A percentile compares a stretch with the other conserved stretches of the same genome.
These are phyloP conservation scores for Inga oerstediana DNA, from an alignment of 306 rosid genomes.

Conservation along the genomic window DNA sequence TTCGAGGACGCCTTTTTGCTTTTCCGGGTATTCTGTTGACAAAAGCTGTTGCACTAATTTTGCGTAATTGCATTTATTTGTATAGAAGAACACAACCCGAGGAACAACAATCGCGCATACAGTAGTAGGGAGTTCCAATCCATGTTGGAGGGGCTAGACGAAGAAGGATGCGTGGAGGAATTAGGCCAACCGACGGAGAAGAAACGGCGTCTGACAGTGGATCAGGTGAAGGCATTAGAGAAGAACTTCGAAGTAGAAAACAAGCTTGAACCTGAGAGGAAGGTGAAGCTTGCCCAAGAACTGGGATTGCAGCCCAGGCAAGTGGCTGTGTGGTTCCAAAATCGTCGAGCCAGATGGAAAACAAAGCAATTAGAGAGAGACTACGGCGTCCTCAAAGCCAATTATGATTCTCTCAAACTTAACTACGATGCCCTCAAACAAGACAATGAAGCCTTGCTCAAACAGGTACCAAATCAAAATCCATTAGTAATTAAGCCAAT, in stretches of 20 bases:
- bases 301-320: slow-evolving; percentile 93
- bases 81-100: slow-evolving; percentile 64
- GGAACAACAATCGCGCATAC: slow-evolving; percentile 65
- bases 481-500: not conserved
- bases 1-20: not conserved
- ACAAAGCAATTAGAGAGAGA: slow-evolving; percentile 95
- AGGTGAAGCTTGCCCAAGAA: slow-evolving; percentile 86
- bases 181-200: slow-evolving; percentile 71
- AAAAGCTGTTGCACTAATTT: slow-evolving; percentile 27
- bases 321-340: slow-evolving; percentile 98
- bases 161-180: slow-evolving; percentile 80
- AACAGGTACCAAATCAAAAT: slow-evolving; percentile 51
- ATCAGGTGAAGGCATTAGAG: slow-evolving; percentile 94
- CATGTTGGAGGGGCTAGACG: slow-evolving; percentile 81
- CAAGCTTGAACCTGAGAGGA: slow-evolving; percentile 95
- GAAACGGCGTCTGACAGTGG: slow-evolving; percentile 76
- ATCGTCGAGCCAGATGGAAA: slow-evolving; percentile 98
- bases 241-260: slow-evolving; percentile 95
- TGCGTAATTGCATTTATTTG: slow-evolving; percentile 33
- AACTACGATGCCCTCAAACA: slow-evolving; percentile 62
- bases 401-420: slow-evolving; percentile 67
- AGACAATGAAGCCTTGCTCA: slow-evolving; percentile 68
- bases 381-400: slow-evolving; percentile 76
- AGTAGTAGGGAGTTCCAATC: slow-evolving; percentile 67
- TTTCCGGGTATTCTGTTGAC: slow-evolving; percentile 3